Base-by-base conservation (phyloP, 306 rosid species). In the Castanospermum australe region DNA sequence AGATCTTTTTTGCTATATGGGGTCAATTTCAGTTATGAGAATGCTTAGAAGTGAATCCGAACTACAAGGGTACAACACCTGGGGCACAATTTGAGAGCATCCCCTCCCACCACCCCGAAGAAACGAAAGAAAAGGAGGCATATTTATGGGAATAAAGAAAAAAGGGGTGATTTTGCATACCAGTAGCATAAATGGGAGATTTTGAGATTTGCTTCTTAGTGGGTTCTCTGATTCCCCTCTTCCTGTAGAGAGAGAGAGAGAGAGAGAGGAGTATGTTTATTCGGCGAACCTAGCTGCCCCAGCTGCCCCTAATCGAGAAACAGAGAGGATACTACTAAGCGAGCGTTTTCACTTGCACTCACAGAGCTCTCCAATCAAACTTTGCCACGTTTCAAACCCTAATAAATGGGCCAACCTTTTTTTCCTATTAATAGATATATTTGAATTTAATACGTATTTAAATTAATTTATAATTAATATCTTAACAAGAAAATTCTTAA, bases 161-260 rank as follows among this genome's bases (percentile, higher is more conserved):
- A 76, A 79, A 65, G 76, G 54, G 76, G 77, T 20, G 85, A 63
- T 52, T 71, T 80, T 70, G 73, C 85, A 64, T 86, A 83, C 85
- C 87, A 80, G 87, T 66, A 38, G 12, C 52, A 47, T 30, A 66
- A 80, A 66, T 71, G 54, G 67, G 47, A 78, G 83, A 75, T 77
- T 77, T 61, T 77, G 69, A 61, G 89, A 86, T 76, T 86, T 80
- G 87, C 83, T 72, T 83, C 88, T 52, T 25, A 33, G 56, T 50
- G 76, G 73, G 83, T 57, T 73, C 45, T 65, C 73, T 65, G 76
- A 77, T 64, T 76, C 66, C 21, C 68, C 59, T 17, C 52, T 59
- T 65, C 67, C 74, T 59, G 67, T 15, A 54, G 70, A 44, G 63
- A 24, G 38, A 1, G 48, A 35, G 36, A 24, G 56, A 17, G 35